Percentiles rank a stretch among this genome's conserved stretches.
Evolutionary conservation across 2,329 filamentous ascomycete species (phyloP).

Genomic region (Xylariales sp.): DNA sequence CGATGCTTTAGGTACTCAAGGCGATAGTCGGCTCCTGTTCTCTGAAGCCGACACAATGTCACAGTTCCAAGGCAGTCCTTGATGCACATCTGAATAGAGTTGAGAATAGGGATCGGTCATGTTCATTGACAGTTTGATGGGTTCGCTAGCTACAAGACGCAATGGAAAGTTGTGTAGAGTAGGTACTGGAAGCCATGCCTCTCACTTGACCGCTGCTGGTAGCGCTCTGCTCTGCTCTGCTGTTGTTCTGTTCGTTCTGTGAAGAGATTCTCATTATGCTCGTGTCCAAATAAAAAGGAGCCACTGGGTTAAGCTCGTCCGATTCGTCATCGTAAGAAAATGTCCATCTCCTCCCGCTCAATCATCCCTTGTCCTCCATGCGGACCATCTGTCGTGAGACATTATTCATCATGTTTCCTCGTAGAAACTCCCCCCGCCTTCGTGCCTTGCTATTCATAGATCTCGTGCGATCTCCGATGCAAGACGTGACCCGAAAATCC

Average conservation of each 20-base stretch:
- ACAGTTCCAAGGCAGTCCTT: no score
- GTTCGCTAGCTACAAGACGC: constrained; percentile 14
- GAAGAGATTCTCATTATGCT: constrained; percentile 6
- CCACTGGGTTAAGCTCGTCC: constrained; percentile 3
- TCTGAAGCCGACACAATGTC: no score
- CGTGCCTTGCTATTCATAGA: constrained; percentile 15
- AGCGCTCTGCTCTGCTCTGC: constrained; percentile 9
- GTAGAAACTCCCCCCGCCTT: constrained; percentile 15
- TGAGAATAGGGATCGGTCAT: constrained; percentile 7
- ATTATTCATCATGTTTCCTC: constrained; percentile 22
- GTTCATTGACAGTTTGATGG: constrained; percentile 2
- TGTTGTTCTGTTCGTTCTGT: constrained; percentile 10
- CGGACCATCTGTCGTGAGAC: constrained; percentile 23
- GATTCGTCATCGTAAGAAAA: constrained; percentile 1
- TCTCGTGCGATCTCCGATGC: constrained; percentile 14
- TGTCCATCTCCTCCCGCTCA: constrained; percentile 15
- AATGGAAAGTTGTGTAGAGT: constrained; percentile 9
- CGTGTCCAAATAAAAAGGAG: constrained; percentile 4
- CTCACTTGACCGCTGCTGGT: constrained; percentile 8
- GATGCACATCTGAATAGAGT: no score
- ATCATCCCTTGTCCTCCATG: constrained; percentile 12
- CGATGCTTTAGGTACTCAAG: no score
- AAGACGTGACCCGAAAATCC: constrained; percentile 4
- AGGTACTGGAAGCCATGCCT: constrained; percentile 8
- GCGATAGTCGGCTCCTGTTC: no score